Evolutionary conservation across 768 basidiomycete genomes (phyloP), one percentile per base, ranked within the genome.

Genomic region (Boletus pseudo-olivaceus): DNA sequence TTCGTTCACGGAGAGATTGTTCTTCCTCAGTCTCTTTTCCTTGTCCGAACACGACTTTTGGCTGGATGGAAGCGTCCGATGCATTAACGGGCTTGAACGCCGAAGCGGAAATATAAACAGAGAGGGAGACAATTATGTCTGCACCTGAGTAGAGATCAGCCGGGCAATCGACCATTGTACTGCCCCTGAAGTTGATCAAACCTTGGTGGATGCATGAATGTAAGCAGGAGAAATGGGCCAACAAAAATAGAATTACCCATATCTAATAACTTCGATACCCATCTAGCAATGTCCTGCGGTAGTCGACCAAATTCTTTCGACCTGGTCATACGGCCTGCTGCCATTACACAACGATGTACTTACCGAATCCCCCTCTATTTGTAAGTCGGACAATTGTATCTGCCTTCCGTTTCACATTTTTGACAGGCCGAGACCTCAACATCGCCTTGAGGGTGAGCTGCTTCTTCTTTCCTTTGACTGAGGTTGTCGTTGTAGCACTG

Each of bases 11-110:
- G 47, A 97, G 78, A n/a, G 73, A 73, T 59, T 83, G 84, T 71
- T 97, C 93, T 55, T 85, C 83, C 5, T 76, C 75, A 0, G 91
- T 94, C 67, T 96, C 93, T 48, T 83, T 76, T 3, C 89, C 88
- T 66, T 92, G 89, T 56, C 83, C 81, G 67, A 90, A 87, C 63
- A 85, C 76, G 4, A 60, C 53, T 37, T 63, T 72, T 55, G 65
- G 1, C 55, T 55, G 56, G 70, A 51, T 26, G 35, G 66, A 57
- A 26, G 68, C 50, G 8, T 72, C 63, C 19, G 73, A 65, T 14
- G 72, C 69, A 23, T 76, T 72, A 9, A 71, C 54, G 1, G 78
- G 67, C 51, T 75, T 79, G 72, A 94, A 96, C 4, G 92, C 93
- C 5, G 78, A 70, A 10, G 79, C 71, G 32, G 82, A 79, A 33